Conservation (phyloP, 1,284 basidiomycete genomes). For the Mycosarcoma maydis region DNA sequence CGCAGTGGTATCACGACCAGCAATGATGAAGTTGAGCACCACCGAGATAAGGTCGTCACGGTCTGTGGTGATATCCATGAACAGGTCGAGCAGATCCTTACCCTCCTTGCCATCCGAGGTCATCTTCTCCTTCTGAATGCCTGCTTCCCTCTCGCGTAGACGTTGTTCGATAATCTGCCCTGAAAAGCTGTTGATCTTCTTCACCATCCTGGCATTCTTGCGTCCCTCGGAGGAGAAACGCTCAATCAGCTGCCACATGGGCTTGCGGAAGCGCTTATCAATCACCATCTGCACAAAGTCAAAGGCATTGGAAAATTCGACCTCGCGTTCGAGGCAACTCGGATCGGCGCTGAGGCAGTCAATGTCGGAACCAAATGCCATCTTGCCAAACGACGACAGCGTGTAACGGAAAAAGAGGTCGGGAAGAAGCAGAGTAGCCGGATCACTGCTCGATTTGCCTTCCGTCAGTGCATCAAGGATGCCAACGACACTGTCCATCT, state of each 20-base stretch:
- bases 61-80: conserved; percentile 53
- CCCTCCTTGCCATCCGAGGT: conserved; percentile 44
- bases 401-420: conserved; percentile 60
- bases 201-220: conserved; percentile 37
- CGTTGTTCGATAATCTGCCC: conserved; percentile 56
- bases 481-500: conserved; percentile 44
- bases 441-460: conserved; percentile 8
- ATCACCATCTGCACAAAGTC: conserved; percentile 54
- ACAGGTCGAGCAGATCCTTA: conserved; percentile 58
- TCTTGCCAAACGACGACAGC: conserved; percentile 51
- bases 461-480: conserved; percentile 37
- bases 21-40: conserved; percentile 61
- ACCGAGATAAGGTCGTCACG: conserved; percentile 54
- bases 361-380: conserved; percentile 49
- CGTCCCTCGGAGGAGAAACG: conserved; percentile 37
- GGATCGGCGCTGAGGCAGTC: conserved; percentile 39
- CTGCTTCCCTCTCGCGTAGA: conserved; percentile 27
- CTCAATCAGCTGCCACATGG: conserved; percentile 39
- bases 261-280: conserved; percentile 42
- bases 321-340: conserved; percentile 22
- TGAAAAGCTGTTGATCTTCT: conserved; percentile 59
- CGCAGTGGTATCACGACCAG: conserved; percentile 58
- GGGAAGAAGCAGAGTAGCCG: conserved; percentile 33
- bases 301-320: conserved; percentile 43
- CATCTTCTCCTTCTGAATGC: conserved; percentile 32